phyloP scores from a whole-genome alignment of 768 basidiomycete species.

The Fibroporia radiculosa region DNA sequence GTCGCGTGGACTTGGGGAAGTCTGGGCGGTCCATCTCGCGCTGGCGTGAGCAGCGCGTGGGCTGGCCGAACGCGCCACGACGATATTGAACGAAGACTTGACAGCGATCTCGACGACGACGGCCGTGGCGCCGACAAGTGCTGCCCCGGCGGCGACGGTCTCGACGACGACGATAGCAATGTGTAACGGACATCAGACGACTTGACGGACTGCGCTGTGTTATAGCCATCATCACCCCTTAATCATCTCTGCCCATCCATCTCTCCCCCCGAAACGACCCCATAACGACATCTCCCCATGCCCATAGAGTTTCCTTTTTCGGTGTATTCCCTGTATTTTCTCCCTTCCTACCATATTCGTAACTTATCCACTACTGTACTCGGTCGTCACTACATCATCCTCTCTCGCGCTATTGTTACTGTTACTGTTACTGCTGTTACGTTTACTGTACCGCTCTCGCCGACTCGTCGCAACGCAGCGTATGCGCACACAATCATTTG shows the following conservation, averaged over 20 bases:
- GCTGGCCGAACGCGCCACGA: neutral
- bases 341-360: neutral
- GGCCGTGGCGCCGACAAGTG: neutral
- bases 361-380: too few species aligned
- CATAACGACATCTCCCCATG: neutral
- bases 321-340: too few species aligned
- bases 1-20: conserved; percentile 13
- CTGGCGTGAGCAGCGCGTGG: conserved; percentile 9
- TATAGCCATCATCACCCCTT: neutral
- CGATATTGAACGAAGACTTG: neutral
- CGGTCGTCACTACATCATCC: neutral
- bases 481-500: too few species aligned
- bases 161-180: neutral
- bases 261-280: neutral
- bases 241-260: neutral
- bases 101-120: neutral
- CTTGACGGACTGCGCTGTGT: conserved; percentile 1
- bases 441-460: too few species aligned
- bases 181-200: conserved; percentile 3
- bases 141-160: neutral
- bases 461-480: too few species aligned
- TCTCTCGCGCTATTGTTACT: too few species aligned
- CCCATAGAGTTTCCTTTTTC: neutral
- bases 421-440: too few species aligned
- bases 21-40: conserved; percentile 14